Base-by-base conservation (phyloP, 2,329 filamentous ascomycete species). In the Cryphonectria radicalis region DNA sequence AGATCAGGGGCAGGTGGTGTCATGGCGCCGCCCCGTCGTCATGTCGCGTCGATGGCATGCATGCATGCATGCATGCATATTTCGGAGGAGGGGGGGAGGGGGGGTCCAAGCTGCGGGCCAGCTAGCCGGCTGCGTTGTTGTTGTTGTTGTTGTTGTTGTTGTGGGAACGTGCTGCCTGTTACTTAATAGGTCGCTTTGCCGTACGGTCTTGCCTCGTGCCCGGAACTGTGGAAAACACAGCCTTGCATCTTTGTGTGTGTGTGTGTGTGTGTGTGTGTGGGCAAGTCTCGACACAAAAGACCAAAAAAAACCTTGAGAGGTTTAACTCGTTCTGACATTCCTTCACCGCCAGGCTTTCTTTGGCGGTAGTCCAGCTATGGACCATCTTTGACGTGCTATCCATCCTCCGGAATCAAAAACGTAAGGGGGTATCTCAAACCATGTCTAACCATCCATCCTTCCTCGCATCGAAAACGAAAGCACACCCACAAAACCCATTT, bases 371-470 rank as follows among this genome's bases (percentile, higher is more conserved):
- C 28, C 55, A 59, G 14, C 55, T 32, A 14, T 59, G 17, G 19
- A n/a, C 35, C 19, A 13, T 40, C 22, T 22, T 19, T 62, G 7
- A 19, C 1, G 13, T 59, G 55, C 28, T 2, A 17, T 8, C 5
- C 46, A 50, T 50, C 19, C 13, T 59, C 25, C 55, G 25, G 11
- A 19, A 40, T 62, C 35, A 32, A 62, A 62, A 62, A n/a, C 17
- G 17, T n/a, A 62, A 40, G 59, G 59, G 57, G 59, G 59, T 62
- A 62, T 62, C 59, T 62, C 10, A 17, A 62, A 37, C 19, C 14
- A 35, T 32, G 59, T 37, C 57, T 13, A 13, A n/a, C 59, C 7
- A 62, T 32, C 59, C 59, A 19, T 50, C 46, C 19, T n/a, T 17
- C 46, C 7, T 7, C 7, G 17, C 17, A 22, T 7, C 19, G 28